Evolutionary conservation across 2,329 filamentous ascomycete species (phyloP).

Genomic region (Leptographium galeiforme): DNA sequence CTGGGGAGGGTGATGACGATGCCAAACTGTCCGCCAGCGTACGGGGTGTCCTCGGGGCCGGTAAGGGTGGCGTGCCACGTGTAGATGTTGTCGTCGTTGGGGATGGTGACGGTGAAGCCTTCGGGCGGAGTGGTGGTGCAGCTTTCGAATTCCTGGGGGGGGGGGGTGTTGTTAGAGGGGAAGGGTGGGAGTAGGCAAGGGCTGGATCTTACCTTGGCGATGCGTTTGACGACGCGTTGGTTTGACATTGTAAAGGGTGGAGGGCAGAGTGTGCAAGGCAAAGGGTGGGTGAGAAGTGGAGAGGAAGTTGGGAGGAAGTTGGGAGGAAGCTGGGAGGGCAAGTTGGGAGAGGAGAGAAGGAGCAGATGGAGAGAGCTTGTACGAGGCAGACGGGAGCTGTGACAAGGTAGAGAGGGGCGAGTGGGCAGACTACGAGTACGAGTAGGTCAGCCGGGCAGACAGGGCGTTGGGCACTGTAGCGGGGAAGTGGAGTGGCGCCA

Average conservation of each 20-base stretch:
- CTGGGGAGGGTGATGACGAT: constrained; percentile 59
- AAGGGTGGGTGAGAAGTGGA: neutral
- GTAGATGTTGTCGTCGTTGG: constrained; percentile 34
- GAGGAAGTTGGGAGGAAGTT: neutral
- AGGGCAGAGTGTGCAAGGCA: too few species aligned
- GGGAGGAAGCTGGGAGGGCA: neutral
- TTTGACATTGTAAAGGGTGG: neutral
- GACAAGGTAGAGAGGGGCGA: too few species aligned
- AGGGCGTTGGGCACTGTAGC: constrained; percentile 6
- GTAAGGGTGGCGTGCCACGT: constrained; percentile 36
- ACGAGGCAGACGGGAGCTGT: too few species aligned
- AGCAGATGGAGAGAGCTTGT: neutral
- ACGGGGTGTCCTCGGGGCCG: constrained; percentile 31
- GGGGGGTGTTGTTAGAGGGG: neutral
- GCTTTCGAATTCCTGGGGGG: constrained; percentile 37
- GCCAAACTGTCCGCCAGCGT: constrained; percentile 58
- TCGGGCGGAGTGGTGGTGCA: constrained; percentile 31
- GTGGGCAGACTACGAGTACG: too few species aligned
- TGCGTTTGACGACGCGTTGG: constrained; percentile 18
- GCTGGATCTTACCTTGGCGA: constrained; percentile 8
- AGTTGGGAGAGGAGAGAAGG: neutral
- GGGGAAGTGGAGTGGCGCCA: too few species aligned
- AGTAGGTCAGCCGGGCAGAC: too few species aligned
- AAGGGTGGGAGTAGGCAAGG: neutral
- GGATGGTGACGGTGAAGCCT: constrained; percentile 33